Evolutionary conservation across 768 basidiomycete species (phyloP).

Genomic region (Royoungia palumana): DNA sequence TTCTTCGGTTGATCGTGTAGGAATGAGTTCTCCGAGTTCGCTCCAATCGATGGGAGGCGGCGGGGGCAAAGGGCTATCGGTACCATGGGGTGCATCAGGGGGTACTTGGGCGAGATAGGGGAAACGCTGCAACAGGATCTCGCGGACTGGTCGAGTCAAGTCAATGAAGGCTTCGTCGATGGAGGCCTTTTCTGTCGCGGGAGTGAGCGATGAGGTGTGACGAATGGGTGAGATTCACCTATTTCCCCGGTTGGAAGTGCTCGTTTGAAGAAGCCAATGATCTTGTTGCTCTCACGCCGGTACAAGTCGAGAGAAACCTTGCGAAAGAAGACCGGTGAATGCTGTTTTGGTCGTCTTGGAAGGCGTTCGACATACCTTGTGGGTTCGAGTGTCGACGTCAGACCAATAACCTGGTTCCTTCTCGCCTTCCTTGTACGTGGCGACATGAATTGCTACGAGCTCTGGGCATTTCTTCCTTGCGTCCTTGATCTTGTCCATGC

Average conservation of each 20-base stretch:
- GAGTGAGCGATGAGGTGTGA: background rate
- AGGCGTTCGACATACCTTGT: constrained; percentile 61
- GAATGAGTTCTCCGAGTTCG: constrained; percentile 58
- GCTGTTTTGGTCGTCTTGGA: background rate
- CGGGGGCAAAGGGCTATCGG: constrained; percentile 75
- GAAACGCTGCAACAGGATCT: constrained; percentile 66
- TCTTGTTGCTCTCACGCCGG: constrained; percentile 84
- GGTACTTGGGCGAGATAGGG: constrained; percentile 76
- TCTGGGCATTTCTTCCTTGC: constrained; percentile 85
- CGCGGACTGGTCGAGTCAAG: constrained; percentile 77
- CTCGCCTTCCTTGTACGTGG: constrained; percentile 89
- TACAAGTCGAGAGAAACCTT: constrained; percentile 94
- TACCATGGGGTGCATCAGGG: constrained; percentile 58
- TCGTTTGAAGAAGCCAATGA: constrained; percentile 79
- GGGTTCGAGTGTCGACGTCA: constrained; percentile 82
- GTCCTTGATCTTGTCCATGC: constrained; percentile 80
- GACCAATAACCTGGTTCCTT: constrained; percentile 88
- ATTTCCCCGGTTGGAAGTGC: constrained; percentile 76
- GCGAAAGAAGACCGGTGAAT: background rate
- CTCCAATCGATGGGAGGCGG: constrained; percentile 67
- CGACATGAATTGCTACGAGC: constrained; percentile 84
- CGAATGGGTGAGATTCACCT: constrained; percentile 42
- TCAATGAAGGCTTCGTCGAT: constrained; percentile 98
- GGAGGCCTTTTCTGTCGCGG: constrained; percentile 81
- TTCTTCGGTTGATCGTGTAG: constrained; percentile 39